Base-by-base conservation (phyloP, 495 filamentous ascomycete species). In the Aspergillus wentii region DNA sequence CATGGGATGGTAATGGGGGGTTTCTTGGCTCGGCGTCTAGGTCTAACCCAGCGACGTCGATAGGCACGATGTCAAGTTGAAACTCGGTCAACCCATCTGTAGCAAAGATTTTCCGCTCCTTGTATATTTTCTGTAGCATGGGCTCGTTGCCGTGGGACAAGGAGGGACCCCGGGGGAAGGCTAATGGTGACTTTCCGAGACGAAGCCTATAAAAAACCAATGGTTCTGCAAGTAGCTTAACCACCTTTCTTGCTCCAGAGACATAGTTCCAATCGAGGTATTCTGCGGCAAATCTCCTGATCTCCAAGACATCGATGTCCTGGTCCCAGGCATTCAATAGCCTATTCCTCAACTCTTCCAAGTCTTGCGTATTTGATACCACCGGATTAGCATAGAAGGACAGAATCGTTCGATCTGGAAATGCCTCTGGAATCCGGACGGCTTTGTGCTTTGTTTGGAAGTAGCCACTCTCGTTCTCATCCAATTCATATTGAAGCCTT, bases 341-440 rank as follows among this genome's bases (percentile, higher is more conserved):
- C 13, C 50, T 48, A 10, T 35, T 27, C 41, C 64, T 69, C 18
- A 97, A 45, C 18, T 57, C 66, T 2, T 75, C 62, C 15, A 96
- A 53, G 2, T 79, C 78, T 2, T 72, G 68, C 9, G 62, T 48
- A 0, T 63, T 65, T 4, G 89, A 95, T 7, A 97, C 81, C 0
- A 81, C 78, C 0, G 92, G 92, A 43, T 85, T 76, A 5, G 82
- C 89, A 45, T 99, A 97, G 49, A 85, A 95, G 14, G 85, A 71
- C 17, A 96, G 67, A 15, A 95, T 78, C 15, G 83, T 80, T 37
- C 65, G 67, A 43, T 86, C 81, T 1, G 92, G 92, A 49, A 97
- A 99, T 16, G 66, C 63, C 0, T 86, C 82, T 2, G 92, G 91
- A 10, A 97, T 83, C 4, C 60, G 69, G 35, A 97, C 62, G 3